These are phyloP conservation scores for Pelagophyceae sp. DNA, from an alignment of 352 stramenopile species.

Conservation along the genomic window DNA sequence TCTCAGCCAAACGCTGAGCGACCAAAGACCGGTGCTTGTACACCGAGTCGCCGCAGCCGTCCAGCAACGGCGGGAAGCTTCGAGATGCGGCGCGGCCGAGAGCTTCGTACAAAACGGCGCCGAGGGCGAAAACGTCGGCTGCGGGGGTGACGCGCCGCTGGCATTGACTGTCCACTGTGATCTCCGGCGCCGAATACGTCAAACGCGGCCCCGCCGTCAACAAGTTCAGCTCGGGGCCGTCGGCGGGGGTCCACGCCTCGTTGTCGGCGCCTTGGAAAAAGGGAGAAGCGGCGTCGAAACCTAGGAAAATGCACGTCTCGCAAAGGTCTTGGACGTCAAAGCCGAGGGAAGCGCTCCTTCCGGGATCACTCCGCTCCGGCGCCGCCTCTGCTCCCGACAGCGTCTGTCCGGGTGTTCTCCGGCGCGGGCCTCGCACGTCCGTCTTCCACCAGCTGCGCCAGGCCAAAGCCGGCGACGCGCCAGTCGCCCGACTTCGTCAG, in stretches of 20 bases:
- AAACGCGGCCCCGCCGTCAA: constrained; percentile 2
- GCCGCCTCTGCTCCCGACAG: too few species aligned
- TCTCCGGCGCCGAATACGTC: neutral
- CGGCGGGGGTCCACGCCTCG: neutral
- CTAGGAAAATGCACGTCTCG: neutral
- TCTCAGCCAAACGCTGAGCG: neutral
- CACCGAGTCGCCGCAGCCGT: neutral
- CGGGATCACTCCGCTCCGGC: too few species aligned
- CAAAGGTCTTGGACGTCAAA: neutral
- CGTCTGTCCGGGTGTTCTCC: too few species aligned
- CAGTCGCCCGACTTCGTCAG: constrained; percentile 14
- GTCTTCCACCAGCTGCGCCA: neutral
- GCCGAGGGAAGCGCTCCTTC: too few species aligned
- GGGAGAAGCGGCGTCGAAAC: neutral
- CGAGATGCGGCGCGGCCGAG: neutral
- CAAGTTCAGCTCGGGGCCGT: neutral
- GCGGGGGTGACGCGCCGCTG: neutral
- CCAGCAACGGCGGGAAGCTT: neutral
- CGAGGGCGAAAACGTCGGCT: neutral
- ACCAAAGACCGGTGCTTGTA: constrained; percentile 1
- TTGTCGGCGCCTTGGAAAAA: neutral
- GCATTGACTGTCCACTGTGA: neutral
- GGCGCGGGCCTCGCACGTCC: too few species aligned
- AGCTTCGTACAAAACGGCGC: neutral
- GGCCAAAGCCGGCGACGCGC: constrained; percentile 7